Conservation (phyloP, 2,329 filamentous ascomycete species). For the Fulvia fulva region DNA sequence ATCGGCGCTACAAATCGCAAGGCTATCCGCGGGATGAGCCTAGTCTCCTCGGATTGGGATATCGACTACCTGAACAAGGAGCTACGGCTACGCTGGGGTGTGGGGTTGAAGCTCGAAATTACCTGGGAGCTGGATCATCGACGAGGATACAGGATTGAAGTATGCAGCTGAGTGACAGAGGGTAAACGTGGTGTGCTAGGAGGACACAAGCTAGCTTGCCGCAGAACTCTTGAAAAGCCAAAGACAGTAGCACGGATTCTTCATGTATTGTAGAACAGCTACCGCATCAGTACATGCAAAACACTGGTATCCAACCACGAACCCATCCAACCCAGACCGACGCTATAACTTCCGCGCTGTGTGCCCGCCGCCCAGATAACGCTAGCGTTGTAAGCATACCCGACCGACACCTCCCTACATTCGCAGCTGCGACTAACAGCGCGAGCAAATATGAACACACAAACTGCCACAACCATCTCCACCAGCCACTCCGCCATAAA, state of each 20-base stretch:
- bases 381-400: neutral
- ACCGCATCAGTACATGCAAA: neutral
- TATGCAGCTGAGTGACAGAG: too few species aligned
- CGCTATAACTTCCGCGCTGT: neutral
- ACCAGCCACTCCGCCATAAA: neutral
- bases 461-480: neutral
- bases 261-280: neutral
- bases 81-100: too few species aligned
- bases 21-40: too few species aligned
- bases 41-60: too few species aligned
- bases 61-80: too few species aligned
- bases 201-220: too few species aligned
- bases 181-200: too few species aligned
- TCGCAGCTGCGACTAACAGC: slow-evolving; percentile 2
- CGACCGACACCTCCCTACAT: neutral
- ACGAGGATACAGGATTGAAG: too few species aligned
- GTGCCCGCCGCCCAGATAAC: neutral
- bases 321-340: neutral
- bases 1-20: too few species aligned
- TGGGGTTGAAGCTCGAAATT: too few species aligned
- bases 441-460: neutral
- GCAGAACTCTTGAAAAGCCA: too few species aligned
- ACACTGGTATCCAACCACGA: neutral
- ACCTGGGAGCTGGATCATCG: too few species aligned
- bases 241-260: neutral